Evolutionary conservation across 2,329 filamentous ascomycete species (phyloP), one percentile per base, ranked within the genome.

Genomic region (Graphiopsis chlorocephala): DNA sequence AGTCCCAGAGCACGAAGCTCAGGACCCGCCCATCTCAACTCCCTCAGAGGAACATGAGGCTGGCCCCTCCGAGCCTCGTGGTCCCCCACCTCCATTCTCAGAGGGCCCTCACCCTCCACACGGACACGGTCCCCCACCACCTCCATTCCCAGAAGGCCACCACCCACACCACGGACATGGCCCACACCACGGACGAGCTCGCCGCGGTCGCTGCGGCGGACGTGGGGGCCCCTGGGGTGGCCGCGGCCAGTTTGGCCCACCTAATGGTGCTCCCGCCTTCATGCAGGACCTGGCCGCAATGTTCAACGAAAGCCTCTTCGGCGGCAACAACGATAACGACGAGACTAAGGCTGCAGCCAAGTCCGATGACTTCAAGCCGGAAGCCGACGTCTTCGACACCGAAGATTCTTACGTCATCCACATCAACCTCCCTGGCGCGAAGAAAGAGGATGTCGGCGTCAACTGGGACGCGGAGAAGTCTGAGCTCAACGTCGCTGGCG

Each of bases 381-480:
- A 89, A n/a, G 81, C 88, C 63, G 92, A 96, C 74, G 79, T 93
- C 68, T 95, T 94, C 81, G 85, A 89, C 74, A 90, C 88, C 5
- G 78, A 86, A 7, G 78, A 80, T 33, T 78, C 86, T 15, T 93
- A 88, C 74, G 80, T 92, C 50, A 79, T 95, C 10, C 91, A 95
- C 76, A 73, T 87, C 56, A 88, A 90, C 1, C 83, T 96, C 0
- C 90, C 92, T 0, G 92, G 92, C 28, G 91, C 89, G 1, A 88
- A 88, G 78, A 93, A 93, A 78, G 85, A 91, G 71, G 90, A 95
- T 72, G 81, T 95, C 6, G 89, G 85, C 64, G 86, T 95, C 53
- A 88, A 88, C 75, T 96, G 90, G 86, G 87, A 94, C 69, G 82
- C 85, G 0, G 88, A 91, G 65, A 86, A 86, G 72, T 84, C 82